Base-by-base conservation (phyloP, 2,329 filamentous ascomycete species). In the Xylariaceae sp. region DNA sequence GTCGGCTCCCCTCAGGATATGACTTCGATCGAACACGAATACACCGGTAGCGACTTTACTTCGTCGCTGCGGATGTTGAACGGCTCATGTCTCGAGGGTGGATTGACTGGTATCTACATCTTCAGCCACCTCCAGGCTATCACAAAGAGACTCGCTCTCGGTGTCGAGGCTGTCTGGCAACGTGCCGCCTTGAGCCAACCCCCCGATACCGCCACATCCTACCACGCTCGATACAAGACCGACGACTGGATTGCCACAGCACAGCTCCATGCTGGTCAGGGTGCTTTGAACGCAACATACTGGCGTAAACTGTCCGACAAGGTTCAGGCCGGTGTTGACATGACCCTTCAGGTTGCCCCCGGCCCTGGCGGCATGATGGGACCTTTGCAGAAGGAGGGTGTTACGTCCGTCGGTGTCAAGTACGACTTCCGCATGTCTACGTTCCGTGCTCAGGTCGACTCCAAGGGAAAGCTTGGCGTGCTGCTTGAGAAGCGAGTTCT, bases 351-450 rank as follows among this genome's bases (percentile, higher is more conserved):
- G 66, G 88, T 96, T 67, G 86, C 86, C 37, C 80, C 84, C 34
- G 81, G 84, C 57, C 55, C 57, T 9, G 84, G 83, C 55, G 83
- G 85, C 64, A 78, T 90, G 76, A 92, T 94, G 86, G 90, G 86
- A 42, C 37, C 37, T 51, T 74, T 87, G 56, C 84, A 87, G 74
- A 93, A 92, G 76, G 92, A 99, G 75, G 94, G 94, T 58, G 83
- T 90, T 62, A 92, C 95, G 56, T 91, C 92, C 57, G 83, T 97
- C 70, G 94, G 93, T 71, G 90, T 92, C 74, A 99, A 99, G 79
- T 99, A 99, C 78, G 93, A 97, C 75, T 99, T 99, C 85, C 86
- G 90, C 72, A 90, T 92, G 78, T 94, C 90, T 57, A 94, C 91
- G 54, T 96, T 97, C 86, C 87, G 93, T 66, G 94, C 93, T 50